Percentiles rank a stretch among this genome's conserved stretches.
Conservation (phyloP, 306 rosid genomes). For the Acmispon strigosus region DNA sequence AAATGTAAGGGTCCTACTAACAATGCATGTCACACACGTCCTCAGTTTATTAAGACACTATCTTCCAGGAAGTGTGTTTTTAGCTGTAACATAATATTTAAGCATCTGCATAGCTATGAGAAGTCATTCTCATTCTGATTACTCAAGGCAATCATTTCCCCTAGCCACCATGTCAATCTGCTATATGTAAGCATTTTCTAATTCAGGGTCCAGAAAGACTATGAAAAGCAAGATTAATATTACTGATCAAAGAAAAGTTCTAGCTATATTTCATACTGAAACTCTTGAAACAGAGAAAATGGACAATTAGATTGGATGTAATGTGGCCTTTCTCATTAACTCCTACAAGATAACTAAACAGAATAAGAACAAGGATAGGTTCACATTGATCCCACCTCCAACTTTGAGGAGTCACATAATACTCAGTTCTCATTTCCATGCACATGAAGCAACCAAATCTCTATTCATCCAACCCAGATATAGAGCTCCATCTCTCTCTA, state of each 20-base stretch:
- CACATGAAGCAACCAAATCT: constrained; percentile 91
- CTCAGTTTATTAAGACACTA: neutral
- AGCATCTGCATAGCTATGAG: neutral
- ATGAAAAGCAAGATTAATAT: neutral
- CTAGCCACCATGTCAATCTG: neutral
- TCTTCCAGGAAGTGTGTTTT: neutral
- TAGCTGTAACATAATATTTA: too few species aligned
- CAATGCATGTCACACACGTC: neutral
- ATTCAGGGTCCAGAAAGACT: neutral
- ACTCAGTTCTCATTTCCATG: constrained; percentile 62
- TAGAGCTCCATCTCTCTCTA: constrained; percentile 83
- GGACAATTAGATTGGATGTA: constrained; percentile 19
- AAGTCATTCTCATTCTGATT: neutral
- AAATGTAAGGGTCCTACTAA: neutral
- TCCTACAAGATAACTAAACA: constrained; percentile 13
- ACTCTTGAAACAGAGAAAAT: constrained; percentile 22
- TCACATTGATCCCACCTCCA: neutral
- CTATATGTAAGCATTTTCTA: neutral
- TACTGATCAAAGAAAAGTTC: neutral
- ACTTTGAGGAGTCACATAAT: neutral
- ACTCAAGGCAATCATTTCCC: neutral
- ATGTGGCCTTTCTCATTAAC: constrained; percentile 8
- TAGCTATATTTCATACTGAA: constrained; percentile 18
- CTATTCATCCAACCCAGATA: constrained; percentile 98
- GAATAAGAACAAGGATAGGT: constrained; percentile 16